phyloP scores from a whole-genome alignment of 2,329 filamentous ascomycete species.

The Botrytis galanthina region DNA sequence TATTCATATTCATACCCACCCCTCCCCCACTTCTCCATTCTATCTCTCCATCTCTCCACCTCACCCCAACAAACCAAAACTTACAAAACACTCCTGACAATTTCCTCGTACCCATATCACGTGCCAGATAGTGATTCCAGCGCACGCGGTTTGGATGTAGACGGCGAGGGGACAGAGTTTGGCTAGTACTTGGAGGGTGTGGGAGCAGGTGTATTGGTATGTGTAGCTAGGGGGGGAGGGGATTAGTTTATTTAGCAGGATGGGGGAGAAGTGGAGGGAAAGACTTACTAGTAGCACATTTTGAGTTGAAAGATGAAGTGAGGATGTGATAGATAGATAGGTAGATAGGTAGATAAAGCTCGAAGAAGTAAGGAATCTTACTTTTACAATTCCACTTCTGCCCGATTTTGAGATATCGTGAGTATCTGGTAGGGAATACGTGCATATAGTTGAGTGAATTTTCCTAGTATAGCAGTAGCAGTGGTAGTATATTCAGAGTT shows the following conservation, averaged over 20 bases:
- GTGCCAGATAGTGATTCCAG: conserved; percentile 36
- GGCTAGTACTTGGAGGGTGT: conserved; percentile 33
- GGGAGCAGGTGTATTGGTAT: conserved; percentile 35
- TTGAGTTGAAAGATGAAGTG: neutral
- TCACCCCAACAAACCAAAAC: neutral
- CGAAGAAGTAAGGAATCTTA: no score
- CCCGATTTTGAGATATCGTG: neutral
- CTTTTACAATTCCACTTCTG: neutral
- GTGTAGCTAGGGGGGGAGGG: conserved; percentile 30
- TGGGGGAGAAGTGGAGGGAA: neutral
- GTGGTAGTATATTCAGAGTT: neutral
- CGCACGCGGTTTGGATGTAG: conserved; percentile 36
- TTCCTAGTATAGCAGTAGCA: neutral
- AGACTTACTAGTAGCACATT: conserved; percentile 14
- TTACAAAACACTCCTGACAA: conserved; percentile 32
- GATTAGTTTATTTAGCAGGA: conserved; percentile 16
- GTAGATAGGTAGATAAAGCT: neutral
- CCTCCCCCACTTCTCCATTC: no score
- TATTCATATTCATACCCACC: no score
- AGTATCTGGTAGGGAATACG: neutral
- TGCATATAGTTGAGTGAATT: no score
- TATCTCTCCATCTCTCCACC: no score
- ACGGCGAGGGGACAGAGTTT: conserved; percentile 33
- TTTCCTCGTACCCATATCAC: conserved; percentile 33
- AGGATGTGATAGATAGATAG: neutral